These are phyloP conservation scores for Ogataea paradorogensis DNA, from an alignment of 805 yeast genomes.

Conservation along the genomic window DNA sequence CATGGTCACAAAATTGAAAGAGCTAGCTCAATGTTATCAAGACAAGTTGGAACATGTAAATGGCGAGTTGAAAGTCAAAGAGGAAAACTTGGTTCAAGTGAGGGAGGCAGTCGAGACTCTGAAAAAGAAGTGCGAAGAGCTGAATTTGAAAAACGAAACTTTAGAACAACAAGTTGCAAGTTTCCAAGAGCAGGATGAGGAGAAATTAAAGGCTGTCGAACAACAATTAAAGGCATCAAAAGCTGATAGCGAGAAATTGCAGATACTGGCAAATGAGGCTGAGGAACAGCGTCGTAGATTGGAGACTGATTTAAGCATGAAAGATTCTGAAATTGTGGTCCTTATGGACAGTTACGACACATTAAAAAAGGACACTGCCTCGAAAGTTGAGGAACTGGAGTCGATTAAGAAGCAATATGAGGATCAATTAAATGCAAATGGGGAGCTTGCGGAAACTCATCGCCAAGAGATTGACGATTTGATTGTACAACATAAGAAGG, in stretches of 20 bases:
- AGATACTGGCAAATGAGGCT: constrained; percentile 3
- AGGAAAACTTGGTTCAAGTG: constrained; percentile 5
- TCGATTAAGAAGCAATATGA: no score
- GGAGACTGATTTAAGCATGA: constrained; percentile 2
- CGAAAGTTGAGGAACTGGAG: background rate
- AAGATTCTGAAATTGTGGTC: constrained; percentile 9
- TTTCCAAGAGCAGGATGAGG: constrained; percentile 6
- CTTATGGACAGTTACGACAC: constrained; percentile 8
- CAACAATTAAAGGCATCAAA: constrained; percentile 5
- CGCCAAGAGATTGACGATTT: no score
- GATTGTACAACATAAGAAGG: background rate
- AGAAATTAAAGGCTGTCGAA: constrained; percentile 5
- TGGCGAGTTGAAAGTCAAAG: constrained; percentile 11
- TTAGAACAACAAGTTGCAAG: constrained; percentile 8
- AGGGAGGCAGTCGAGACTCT: constrained; percentile 13
- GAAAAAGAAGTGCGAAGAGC: constrained; percentile 6
- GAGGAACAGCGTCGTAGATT: constrained; percentile 6
- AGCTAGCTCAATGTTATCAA: constrained; percentile 34
- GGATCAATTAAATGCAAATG: no score
- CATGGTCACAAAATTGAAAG: constrained; percentile 32
- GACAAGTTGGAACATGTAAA: constrained; percentile 27
- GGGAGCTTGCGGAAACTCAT: no score
- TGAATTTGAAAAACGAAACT: constrained; percentile 6
- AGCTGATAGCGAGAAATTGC: constrained; percentile 5
- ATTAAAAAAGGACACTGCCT: background rate